phyloP scores from a whole-genome alignment of 2,329 filamentous ascomycete species.

The Didymosphaeria variabile region DNA sequence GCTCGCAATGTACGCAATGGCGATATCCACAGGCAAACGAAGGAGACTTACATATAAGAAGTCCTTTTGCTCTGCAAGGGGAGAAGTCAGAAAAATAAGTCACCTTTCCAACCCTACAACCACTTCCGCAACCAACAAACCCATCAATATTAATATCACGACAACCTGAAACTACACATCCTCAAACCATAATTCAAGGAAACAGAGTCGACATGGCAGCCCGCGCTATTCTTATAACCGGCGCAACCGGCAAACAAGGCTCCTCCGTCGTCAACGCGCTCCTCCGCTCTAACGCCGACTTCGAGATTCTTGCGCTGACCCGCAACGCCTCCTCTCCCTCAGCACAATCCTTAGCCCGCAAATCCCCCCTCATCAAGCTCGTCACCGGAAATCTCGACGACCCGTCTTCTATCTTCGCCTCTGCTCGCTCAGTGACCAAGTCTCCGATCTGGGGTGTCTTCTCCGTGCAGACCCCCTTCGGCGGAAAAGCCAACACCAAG shows the following conservation, averaged over 20 bases:
- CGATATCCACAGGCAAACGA: neutral
- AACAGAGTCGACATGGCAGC: conserved; percentile 30
- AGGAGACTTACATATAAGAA: neutral
- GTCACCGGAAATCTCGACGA: conserved; percentile 65
- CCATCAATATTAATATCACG: neutral
- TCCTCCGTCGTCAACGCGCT: conserved; percentile 52
- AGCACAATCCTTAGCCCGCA: conserved; percentile 58
- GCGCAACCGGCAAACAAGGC: conserved; percentile 58
- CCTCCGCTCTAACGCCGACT: conserved; percentile 44
- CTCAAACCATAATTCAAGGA: neutral
- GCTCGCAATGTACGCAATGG: conserved; percentile 2
- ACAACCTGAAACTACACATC: neutral
- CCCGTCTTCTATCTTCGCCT: conserved; percentile 59
- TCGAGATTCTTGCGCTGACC: conserved; percentile 66
- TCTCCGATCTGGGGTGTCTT: conserved; percentile 44
- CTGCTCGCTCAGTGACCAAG: conserved; percentile 47
- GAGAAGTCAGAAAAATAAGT: neutral
- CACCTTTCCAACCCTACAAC: neutral
- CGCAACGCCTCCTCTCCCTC: conserved; percentile 59
- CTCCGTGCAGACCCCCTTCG: conserved; percentile 38
- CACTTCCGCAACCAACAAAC: neutral
- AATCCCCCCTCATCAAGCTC: conserved; percentile 60
- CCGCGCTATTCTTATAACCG: conserved; percentile 52
- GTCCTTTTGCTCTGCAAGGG: neutral
- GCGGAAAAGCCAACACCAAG: conserved; percentile 14